Evolutionary conservation across 2,329 filamentous ascomycete genomes (phyloP), one percentile per base, ranked within the genome.

Genomic region (Thelonectria blattea): DNA sequence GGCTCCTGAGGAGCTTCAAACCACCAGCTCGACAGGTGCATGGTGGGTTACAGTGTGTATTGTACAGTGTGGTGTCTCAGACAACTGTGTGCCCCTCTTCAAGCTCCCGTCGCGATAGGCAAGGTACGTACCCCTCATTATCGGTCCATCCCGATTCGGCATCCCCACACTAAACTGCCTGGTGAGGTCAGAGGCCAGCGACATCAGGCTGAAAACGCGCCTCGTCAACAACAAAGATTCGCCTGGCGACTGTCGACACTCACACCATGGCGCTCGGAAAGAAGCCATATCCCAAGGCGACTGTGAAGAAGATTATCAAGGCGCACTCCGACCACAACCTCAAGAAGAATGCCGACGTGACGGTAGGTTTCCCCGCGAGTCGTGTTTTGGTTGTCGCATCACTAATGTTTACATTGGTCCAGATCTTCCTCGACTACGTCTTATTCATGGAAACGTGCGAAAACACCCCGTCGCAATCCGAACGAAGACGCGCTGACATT

Each of bases 221-320:
- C 63, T 70, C 59, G 59, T 68, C 63, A 68, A 71, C 66, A 67
- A 53, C 46, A 27, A 32, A 14, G 34, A 30, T 51, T 22, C 56
- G 52, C 34, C 50, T 46, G 42, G 55, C 54, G 32, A 20, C 43
- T 5, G 32, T 37, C 51, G 43, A 27, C 7, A 41, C 30, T 30
- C 54, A 39, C 61, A 62, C 58, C 41, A 77, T 78, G 75, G 74
- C 73, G 3, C 68, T 75, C 12, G 82, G 86, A 20, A 88, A 89
- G 72, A 94, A 92, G 68, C 81, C 91, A 14, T 97, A 96, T 71
- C 93, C 93, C 11, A 88, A 93, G 64, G 88, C 87, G 17, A 95
- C 91, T 0, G 83, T 97, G 69, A 95, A 93, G 77, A 93, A 93
- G 76, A 94, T 96, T 61, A 83, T 96, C 71, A 97, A 96, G 78